Evolutionary conservation across 306 rosid species (phyloP).

Genomic region (Lathyrus aphaca): DNA sequence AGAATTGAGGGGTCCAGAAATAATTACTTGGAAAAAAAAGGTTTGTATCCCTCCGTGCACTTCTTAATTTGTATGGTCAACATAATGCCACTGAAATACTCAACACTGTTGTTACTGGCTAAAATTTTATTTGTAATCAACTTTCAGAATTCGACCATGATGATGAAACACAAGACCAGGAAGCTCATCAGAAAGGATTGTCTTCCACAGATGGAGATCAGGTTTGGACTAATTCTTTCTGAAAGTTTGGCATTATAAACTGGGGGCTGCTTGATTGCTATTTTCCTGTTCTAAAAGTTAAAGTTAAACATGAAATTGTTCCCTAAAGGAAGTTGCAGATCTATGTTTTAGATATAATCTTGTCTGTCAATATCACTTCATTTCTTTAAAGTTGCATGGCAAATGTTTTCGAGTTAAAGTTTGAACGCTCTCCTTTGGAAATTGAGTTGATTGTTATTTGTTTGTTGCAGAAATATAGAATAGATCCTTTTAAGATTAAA

Average conservation of each 20-base stretch:
- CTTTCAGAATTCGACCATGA: conserved; percentile 56
- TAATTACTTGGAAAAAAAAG: conserved; percentile 50
- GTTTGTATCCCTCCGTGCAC: conserved; percentile 44
- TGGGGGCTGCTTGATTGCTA: not conserved
- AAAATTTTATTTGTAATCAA: conserved; percentile 29
- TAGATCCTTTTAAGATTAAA: conserved; percentile 59
- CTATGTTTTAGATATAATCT: conserved; percentile 14
- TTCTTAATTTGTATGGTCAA: conserved; percentile 24
- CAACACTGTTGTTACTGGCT: conserved; percentile 27
- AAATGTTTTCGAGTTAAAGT: not conserved
- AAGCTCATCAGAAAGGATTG: conserved; percentile 45
- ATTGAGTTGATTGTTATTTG: conserved; percentile 41
- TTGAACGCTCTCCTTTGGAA: conserved; percentile 30
- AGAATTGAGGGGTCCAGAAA: conserved; percentile 42
- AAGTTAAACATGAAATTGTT: not conserved
- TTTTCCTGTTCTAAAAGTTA: conserved; percentile 8
- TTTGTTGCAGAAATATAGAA: conserved; percentile 70
- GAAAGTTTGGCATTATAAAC: conserved; percentile 5
- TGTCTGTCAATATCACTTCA: conserved; percentile 18
- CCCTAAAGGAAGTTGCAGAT: conserved; percentile 1
- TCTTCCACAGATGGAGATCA: conserved; percentile 46
- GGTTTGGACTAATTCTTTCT: conserved; percentile 51
- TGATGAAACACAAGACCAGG: conserved; percentile 40
- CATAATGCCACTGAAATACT: conserved; percentile 23
- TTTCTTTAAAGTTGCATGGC: conserved; percentile 12